Percentiles rank a stretch among this genome's conserved stretches.
Evolutionary conservation across 225 moss, liverwort and hornwort species (phyloP).

Genomic region (Asterella californica): DNA sequence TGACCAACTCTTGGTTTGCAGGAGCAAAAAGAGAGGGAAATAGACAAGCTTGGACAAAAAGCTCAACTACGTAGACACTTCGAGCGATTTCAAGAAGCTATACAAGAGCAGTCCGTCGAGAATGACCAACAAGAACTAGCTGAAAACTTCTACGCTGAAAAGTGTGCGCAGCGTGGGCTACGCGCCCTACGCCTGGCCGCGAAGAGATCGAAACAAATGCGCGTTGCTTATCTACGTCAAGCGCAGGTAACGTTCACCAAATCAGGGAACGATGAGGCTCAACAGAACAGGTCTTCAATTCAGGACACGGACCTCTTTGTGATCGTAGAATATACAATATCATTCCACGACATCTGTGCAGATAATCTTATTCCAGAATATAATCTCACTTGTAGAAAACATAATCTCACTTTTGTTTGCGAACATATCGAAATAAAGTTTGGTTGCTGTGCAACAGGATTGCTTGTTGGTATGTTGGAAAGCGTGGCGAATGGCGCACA

Average conservation of each 20-base stretch:
- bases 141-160: constrained; percentile 47
- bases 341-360: background rate
- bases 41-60: constrained; percentile 70
- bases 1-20: constrained; percentile 27
- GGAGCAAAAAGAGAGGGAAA: constrained; percentile 76
- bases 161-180: constrained; percentile 51
- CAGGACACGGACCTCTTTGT: background rate
- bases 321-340: background rate
- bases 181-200: constrained; percentile 43
- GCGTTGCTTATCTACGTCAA: constrained; percentile 30
- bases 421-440: too few species aligned
- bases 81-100: constrained; percentile 60
- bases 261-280: too few species aligned
- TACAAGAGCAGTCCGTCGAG: constrained; percentile 67
- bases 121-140: constrained; percentile 59
- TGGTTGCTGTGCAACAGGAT: constrained; percentile 28
- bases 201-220: constrained; percentile 50
- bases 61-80: constrained; percentile 67
- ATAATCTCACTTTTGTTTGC: too few species aligned
- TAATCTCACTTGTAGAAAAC: too few species aligned
- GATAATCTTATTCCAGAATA: too few species aligned
- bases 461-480: constrained; percentile 50
- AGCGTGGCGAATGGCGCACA: constrained; percentile 56
- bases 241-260: constrained; percentile 43
- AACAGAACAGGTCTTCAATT: too few species aligned